phyloP scores from a whole-genome alignment of 352 stramenopile genomes.

The Globisporangium middletonii region DNA sequence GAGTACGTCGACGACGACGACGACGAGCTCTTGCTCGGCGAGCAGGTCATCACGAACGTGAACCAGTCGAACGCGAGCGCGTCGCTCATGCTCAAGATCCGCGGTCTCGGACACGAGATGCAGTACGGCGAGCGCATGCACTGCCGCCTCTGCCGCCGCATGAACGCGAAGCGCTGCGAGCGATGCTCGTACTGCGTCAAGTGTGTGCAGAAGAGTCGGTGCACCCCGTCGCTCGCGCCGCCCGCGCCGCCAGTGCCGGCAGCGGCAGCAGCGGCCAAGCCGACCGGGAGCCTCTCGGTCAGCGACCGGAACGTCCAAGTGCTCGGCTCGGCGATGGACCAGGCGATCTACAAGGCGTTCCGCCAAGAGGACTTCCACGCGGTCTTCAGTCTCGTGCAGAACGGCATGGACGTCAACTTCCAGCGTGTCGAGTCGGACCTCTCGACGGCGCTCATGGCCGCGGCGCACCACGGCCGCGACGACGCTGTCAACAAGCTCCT shows the following conservation, averaged over 20 bases:
- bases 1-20: constrained; percentile 69
- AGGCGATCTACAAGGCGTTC: constrained; percentile 77
- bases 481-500: constrained; percentile 63
- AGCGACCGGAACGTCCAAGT: constrained; percentile 73
- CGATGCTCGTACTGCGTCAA: constrained; percentile 65
- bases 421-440: constrained; percentile 71
- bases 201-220: constrained; percentile 65
- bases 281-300: constrained; percentile 40
- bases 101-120: constrained; percentile 61
- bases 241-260: neutral
- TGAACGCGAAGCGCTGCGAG: constrained; percentile 71
- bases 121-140: constrained; percentile 59
- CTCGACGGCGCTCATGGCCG: constrained; percentile 73
- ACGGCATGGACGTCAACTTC: constrained; percentile 86
- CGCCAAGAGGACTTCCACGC: constrained; percentile 72
- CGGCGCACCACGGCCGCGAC: constrained; percentile 73
- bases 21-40: constrained; percentile 46
- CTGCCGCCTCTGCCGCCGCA: constrained; percentile 63
- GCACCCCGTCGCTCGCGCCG: constrained; percentile 19
- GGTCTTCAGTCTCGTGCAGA: constrained; percentile 73
- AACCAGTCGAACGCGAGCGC: constrained; percentile 56
- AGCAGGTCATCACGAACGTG: constrained; percentile 75
- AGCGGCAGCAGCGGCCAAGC: neutral
- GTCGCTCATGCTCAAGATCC: constrained; percentile 71
- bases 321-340: constrained; percentile 78